Evolutionary conservation across 164 flowering plant species (phyloP).

Genomic region (Macadamia integrifolia): DNA sequence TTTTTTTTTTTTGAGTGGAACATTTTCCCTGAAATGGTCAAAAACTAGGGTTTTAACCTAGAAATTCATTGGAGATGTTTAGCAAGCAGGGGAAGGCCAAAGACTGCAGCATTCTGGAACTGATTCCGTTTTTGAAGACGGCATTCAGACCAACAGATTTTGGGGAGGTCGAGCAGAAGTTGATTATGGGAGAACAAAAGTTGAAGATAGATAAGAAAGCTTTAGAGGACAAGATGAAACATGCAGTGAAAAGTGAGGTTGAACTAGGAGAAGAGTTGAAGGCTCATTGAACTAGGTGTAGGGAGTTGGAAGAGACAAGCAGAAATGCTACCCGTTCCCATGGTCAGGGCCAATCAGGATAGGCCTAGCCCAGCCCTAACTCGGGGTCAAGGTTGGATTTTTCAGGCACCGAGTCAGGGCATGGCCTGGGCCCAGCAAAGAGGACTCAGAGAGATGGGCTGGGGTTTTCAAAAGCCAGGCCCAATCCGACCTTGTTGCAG

Average conservation of each 20-base stretch:
- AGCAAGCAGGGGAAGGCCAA: too few species aligned
- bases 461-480: too few species aligned
- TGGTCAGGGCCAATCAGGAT: too few species aligned
- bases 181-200: slow-evolving; percentile 5
- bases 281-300: not conserved
- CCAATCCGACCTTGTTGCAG: too few species aligned
- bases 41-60: not conserved
- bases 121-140: slow-evolving; percentile 11
- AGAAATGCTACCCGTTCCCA: not conserved
- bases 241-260: not conserved
- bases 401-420: too few species aligned
- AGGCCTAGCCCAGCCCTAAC: too few species aligned
- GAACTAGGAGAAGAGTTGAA: slow-evolving; percentile 9
- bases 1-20: too few species aligned
- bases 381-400: too few species aligned
- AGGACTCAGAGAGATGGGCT: too few species aligned
- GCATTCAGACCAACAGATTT: slow-evolving; percentile 9
- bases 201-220: not conserved
- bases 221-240: not conserved
- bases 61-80: not conserved
- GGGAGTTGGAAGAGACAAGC: slow-evolving; percentile 1
- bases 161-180: slow-evolving; percentile 6
- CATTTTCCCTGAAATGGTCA: not conserved
- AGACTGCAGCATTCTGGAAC: slow-evolving; percentile 1
- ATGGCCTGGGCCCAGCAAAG: too few species aligned